A percentile compares a stretch with the other conserved stretches of the same genome.
Evolutionary conservation across 1,284 basidiomycete genomes (phyloP).

Genomic region (Coriolopsis trogii): DNA sequence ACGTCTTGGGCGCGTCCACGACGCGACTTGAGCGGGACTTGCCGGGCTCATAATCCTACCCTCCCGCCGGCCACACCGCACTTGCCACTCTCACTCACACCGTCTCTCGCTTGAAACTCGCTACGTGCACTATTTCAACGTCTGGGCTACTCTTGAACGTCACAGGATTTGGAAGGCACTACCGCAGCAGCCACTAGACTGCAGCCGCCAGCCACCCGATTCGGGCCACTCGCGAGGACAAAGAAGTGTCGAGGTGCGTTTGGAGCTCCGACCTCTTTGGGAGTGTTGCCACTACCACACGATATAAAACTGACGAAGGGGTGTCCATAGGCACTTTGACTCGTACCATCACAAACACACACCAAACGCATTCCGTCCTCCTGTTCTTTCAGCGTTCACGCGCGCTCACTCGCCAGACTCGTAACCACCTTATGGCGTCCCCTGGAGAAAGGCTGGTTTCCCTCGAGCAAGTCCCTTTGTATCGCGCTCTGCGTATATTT

Average conservation of each 20-base stretch:
- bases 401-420: too few relatives aligned
- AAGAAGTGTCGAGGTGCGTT: slow-evolving; percentile 5
- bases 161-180: not conserved
- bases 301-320: not conserved
- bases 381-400: too few relatives aligned
- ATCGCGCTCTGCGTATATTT: not conserved
- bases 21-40: slow-evolving; percentile 22
- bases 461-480: not conserved
- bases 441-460: not conserved
- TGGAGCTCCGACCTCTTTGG: not conserved
- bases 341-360: too few relatives aligned
- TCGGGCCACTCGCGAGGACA: not conserved
- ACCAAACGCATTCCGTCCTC: too few relatives aligned
- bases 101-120: not conserved
- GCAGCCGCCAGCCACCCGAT: not conserved
- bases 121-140: not conserved
- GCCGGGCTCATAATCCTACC: slow-evolving; percentile 17
- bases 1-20: slow-evolving; percentile 19
- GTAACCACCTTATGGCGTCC: too few relatives aligned
- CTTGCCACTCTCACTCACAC: slow-evolving; percentile 4
- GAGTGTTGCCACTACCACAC: not conserved
- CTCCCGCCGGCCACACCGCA: slow-evolving; percentile 16
- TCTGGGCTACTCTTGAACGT: not conserved
- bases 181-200: not conserved
- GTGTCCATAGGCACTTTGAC: not conserved